Conservation (phyloP, 2,329 filamentous ascomycete genomes). For the Cercospora sp. region DNA sequence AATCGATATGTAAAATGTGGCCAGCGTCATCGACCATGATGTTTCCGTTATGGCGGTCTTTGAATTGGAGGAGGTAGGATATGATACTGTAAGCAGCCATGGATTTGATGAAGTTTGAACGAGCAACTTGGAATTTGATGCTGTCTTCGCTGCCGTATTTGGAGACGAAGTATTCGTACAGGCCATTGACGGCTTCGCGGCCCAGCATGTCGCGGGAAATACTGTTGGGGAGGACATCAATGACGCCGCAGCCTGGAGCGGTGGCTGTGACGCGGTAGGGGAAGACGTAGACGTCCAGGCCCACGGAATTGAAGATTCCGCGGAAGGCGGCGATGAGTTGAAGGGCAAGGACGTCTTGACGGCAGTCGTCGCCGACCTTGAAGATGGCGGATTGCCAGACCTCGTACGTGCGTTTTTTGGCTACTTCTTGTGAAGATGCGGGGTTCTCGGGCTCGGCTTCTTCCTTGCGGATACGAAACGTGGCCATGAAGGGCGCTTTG, state of each 20-base stretch:
- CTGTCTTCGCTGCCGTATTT: slow-evolving; percentile 98
- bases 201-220: slow-evolving; percentile 99
- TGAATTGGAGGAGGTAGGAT: slow-evolving; percentile 95
- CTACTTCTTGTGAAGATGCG: slow-evolving; percentile 8
- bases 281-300: slow-evolving; percentile 94
- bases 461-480: slow-evolving; percentile 90
- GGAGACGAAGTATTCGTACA: slow-evolving; percentile 97
- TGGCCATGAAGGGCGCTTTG: slow-evolving; percentile 98
- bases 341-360: slow-evolving; percentile 91
- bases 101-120: slow-evolving; percentile 96
- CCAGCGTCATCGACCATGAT: slow-evolving; percentile 99
- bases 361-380: slow-evolving; percentile 98
- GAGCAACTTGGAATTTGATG: slow-evolving; percentile 88
- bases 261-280: slow-evolving; percentile 97
- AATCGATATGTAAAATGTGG: slow-evolving; percentile 97
- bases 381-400: slow-evolving; percentile 99
- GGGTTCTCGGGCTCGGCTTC: slow-evolving; percentile 55
- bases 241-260: slow-evolving; percentile 94
- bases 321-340: slow-evolving; percentile 98
- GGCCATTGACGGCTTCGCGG: slow-evolving; percentile 92
- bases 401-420: slow-evolving; percentile 63
- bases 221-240: slow-evolving; percentile 95
- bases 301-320: slow-evolving; percentile 92
- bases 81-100: slow-evolving; percentile 99
- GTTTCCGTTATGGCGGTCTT: slow-evolving; percentile 98